Conservation (phyloP, 2,329 filamentous ascomycete genomes). For the Stachybotrys elegans region DNA sequence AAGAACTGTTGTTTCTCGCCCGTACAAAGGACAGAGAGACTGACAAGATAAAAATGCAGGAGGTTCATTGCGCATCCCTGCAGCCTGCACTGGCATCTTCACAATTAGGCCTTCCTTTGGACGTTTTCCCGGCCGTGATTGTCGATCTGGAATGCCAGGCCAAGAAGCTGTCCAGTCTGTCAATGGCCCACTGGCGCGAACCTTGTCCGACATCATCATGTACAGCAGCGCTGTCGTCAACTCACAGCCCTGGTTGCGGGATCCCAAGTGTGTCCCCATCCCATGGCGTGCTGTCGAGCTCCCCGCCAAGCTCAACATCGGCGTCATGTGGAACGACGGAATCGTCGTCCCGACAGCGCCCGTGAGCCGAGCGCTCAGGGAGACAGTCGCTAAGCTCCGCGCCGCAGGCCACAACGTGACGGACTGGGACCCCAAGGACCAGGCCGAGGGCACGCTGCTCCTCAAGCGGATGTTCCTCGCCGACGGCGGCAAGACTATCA, state of each 20-base stretch:
- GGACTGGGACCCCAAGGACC: constrained; percentile 42
- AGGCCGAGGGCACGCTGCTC: constrained; percentile 30
- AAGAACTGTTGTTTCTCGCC: constrained; percentile 17
- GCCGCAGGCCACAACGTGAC: constrained; percentile 45
- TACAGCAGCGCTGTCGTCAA: no score
- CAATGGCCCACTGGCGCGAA: constrained; percentile 25
- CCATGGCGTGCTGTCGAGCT: no score
- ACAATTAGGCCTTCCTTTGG: constrained; percentile 18
- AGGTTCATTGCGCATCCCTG: constrained; percentile 24
- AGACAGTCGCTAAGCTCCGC: constrained; percentile 27
- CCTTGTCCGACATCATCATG: constrained; percentile 13
- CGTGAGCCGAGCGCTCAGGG: background rate
- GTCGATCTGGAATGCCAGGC: constrained; percentile 28
- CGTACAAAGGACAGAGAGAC: no score
- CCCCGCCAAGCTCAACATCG: background rate
- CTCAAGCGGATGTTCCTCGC: constrained; percentile 42
- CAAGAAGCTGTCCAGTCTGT: constrained; percentile 27
- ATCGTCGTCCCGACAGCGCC: background rate
- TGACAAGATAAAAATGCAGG: constrained; percentile 25
- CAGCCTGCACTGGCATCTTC: constrained; percentile 25
- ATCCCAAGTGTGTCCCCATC: no score
- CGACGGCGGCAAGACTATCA: constrained; percentile 38
- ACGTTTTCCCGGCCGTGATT: constrained; percentile 23
- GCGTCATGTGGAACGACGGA: background rate
- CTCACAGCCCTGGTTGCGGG: no score